These are phyloP conservation scores for Talaromyces sp. DNA, from an alignment of 2,329 filamentous ascomycete genomes.

Conservation along the genomic window DNA sequence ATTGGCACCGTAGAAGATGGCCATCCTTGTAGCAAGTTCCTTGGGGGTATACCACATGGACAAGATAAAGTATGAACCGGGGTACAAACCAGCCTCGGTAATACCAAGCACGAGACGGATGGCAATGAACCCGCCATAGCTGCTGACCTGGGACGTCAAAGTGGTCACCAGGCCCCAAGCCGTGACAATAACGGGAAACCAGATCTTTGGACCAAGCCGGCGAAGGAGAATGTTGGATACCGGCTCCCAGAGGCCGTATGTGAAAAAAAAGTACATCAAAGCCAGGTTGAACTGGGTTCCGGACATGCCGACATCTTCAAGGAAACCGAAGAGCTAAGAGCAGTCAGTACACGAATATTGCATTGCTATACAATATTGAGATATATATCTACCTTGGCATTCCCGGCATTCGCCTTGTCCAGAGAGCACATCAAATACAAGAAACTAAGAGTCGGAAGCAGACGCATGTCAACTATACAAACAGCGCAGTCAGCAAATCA, in stretches of 20 bases:
- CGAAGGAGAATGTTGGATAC: conserved; percentile 27
- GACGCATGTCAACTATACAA: conserved; percentile 53
- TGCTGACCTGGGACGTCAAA: conserved; percentile 10
- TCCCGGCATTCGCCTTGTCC: conserved; percentile 70
- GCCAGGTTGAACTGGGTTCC: conserved; percentile 64
- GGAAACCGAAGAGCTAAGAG: conserved; percentile 45
- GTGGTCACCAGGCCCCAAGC: conserved; percentile 16
- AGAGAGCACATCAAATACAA: conserved; percentile 72
- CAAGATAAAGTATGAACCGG: conserved; percentile 62
- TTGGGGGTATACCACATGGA: conserved; percentile 74
- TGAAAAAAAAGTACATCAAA: conserved; percentile 29
- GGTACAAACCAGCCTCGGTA: conserved; percentile 62
- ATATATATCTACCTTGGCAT: conserved; percentile 54
- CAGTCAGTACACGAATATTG: background rate
- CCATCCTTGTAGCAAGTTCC: conserved; percentile 69
- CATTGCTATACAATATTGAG: background rate
- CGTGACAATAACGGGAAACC: conserved; percentile 19
- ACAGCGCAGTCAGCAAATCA: background rate
- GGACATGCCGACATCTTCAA: conserved; percentile 55
- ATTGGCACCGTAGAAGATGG: conserved; percentile 77
- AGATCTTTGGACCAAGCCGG: conserved; percentile 35
- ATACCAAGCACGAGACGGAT: conserved; percentile 57
- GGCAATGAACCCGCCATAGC: conserved; percentile 33
- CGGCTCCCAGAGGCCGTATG: conserved; percentile 18
- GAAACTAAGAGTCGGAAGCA: conserved; percentile 62